Evolutionary conservation across 306 rosid species (phyloP), one percentile per base, ranked within the genome.

Genomic region (Acacia acuminata): DNA sequence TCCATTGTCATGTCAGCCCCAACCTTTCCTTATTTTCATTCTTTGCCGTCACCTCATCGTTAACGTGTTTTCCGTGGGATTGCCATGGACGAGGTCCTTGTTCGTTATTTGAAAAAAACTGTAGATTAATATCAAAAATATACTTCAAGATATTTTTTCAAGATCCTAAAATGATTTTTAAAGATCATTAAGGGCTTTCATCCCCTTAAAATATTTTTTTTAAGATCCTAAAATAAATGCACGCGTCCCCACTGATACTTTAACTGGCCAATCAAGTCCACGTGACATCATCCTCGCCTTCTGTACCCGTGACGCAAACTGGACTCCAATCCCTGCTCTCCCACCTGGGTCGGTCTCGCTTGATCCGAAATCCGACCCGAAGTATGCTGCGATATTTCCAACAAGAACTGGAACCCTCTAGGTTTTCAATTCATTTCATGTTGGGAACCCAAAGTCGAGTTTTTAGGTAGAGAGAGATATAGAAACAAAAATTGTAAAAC

Each of bases 11-110:
- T 82, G 76, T 91, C 93, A 73, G 2, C 47, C 45, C 71, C 76
- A 45, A 34, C 81, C 44, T 40, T 75, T 85, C 90, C 93, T 84
- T 44, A 75, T 75, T 43, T 58, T 44, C 27, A 44, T n/a, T 0
- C 68, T 27, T 74, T 17, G 6, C 40, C 5, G 77, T 78, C 79
- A 53, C 48, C 75, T 78, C 86, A 66, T 20, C 55, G 27, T 66
- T 75, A 84, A 79, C 86, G 88, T 83, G 77, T 75, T 82, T 73
- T 65, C 61, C 20, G 24, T 17, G 60, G 24, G 10, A 16, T 51
- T 51, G 71, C 16, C 11, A 68, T n/a, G 84, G 91, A 85, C 86
- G 75, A 89, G 86, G 91, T 78, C 61, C 79, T 85, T 88, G 1
- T 88, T 85, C 81, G 92, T 90, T 91, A 85, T 90, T 83, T n/a